A percentile compares a stretch with the other conserved stretches of the same genome.
Conservation (phyloP, 2,329 filamentous ascomycete genomes). For the Cordyceps fumosorosea region DNA sequence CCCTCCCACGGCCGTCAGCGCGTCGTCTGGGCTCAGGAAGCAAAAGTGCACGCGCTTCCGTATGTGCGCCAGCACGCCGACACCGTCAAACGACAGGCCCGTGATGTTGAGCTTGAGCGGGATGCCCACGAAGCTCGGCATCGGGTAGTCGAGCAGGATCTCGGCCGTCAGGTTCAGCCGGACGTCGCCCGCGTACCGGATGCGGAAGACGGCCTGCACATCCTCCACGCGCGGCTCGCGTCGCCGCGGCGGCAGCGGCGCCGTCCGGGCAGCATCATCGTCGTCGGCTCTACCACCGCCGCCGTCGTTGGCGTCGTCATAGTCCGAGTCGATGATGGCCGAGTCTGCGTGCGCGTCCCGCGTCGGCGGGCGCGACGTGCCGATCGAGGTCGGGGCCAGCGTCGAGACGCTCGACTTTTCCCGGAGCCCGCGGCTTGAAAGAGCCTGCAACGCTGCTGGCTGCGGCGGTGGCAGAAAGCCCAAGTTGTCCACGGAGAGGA, state of each 20-base stretch:
- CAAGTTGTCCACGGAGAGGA: constrained; percentile 36
- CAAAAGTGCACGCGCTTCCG: constrained; percentile 86
- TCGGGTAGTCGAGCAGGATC: constrained; percentile 94
- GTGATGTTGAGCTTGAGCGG: constrained; percentile 93
- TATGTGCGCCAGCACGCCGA: constrained; percentile 87
- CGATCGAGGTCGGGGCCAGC: constrained; percentile 47
- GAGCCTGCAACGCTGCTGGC: constrained; percentile 14
- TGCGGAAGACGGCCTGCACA: constrained; percentile 85
- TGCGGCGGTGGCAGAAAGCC: constrained; percentile 22
- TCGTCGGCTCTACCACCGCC: constrained; percentile 21
- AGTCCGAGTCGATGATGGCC: constrained; percentile 33
- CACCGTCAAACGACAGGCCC: constrained; percentile 88
- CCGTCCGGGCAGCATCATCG: constrained; percentile 12
- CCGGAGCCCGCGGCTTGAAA: constrained; percentile 39
- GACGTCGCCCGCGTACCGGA: constrained; percentile 82
- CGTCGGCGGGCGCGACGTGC: constrained; percentile 51
- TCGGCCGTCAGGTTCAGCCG: constrained; percentile 86
- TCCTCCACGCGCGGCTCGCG: constrained; percentile 77
- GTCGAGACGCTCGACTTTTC: constrained; percentile 60
- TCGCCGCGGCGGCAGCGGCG: constrained; percentile 41
- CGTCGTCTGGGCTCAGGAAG: constrained; percentile 89
- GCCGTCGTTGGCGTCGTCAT: constrained; percentile 18
- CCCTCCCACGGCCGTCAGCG: constrained; percentile 59
- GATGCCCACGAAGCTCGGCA: constrained; percentile 96
- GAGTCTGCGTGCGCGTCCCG: constrained; percentile 39